Conservation (phyloP, 306 rosid species). For the Quercus alba region DNA sequence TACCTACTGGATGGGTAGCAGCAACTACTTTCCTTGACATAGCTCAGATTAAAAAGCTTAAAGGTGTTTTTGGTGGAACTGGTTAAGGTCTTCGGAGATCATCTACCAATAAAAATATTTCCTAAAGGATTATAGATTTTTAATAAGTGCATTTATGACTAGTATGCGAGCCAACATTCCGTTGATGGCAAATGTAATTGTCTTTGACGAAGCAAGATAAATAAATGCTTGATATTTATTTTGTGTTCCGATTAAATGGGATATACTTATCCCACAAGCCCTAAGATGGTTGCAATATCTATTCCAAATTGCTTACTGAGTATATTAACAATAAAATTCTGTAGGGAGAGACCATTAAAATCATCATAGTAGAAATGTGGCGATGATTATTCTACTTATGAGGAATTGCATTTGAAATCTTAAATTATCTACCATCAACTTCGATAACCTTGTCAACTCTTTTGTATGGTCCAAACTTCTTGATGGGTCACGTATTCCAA, state of each 20-base stretch:
- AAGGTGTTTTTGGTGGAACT: slow-evolving; percentile 83
- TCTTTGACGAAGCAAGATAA: neutral
- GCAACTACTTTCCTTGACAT: slow-evolving; percentile 60
- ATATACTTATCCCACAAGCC: too few species aligned
- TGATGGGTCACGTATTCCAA: too few species aligned
- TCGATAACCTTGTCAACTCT: too few species aligned
- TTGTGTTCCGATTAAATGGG: neutral
- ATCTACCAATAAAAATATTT: neutral
- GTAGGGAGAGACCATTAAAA: too few species aligned
- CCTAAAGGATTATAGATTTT: neutral
- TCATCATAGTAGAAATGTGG: too few species aligned
- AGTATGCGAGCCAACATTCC: neutral
- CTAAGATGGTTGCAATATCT: too few species aligned
- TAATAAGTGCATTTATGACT: neutral
- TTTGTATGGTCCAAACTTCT: too few species aligned
- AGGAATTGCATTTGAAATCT: too few species aligned
- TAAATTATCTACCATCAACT: too few species aligned
- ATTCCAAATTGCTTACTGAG: too few species aligned
- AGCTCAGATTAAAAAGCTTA: slow-evolving; percentile 66
- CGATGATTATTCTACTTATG: too few species aligned
- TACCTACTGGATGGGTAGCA: slow-evolving; percentile 45
- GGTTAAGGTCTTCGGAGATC: slow-evolving; percentile 16
- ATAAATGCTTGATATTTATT: neutral
- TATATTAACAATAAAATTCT: too few species aligned
- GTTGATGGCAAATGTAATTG: neutral